These are phyloP conservation scores for Candolleomyces aberdarensis DNA, from an alignment of 768 basidiomycete genomes.

Conservation along the genomic window DNA sequence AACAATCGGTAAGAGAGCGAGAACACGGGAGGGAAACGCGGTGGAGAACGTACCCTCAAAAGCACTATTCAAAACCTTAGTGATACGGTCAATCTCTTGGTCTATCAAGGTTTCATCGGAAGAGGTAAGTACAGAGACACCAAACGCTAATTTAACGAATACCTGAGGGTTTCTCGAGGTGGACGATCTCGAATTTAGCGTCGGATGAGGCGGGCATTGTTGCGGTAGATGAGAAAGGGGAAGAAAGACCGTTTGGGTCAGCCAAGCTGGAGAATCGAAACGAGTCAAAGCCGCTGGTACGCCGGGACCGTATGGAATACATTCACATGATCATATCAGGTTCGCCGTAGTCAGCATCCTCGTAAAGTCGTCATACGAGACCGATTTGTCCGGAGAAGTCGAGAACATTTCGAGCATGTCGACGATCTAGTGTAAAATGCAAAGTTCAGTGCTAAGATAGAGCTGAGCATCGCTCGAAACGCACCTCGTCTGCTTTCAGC, in stretches of 20 bases:
- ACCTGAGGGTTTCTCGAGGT: background rate
- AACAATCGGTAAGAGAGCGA: background rate
- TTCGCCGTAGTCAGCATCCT: conserved; percentile 68
- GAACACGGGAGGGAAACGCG: background rate
- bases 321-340: conserved; percentile 37
- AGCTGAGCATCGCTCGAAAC: background rate
- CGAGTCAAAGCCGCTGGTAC: background rate
- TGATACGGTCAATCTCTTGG: background rate
- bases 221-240: too few species aligned
- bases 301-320: background rate
- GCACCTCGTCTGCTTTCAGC: conserved; percentile 71
- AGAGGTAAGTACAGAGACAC: background rate
- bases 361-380: conserved; percentile 68
- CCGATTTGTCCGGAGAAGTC: conserved; percentile 61
- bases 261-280: too few species aligned
- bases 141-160: background rate
- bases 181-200: too few species aligned
- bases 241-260: too few species aligned
- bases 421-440: conserved; percentile 46
- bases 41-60: background rate
- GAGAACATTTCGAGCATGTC: conserved; percentile 84
- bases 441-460: background rate
- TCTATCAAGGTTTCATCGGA: background rate
- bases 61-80: background rate
- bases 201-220: too few species aligned